Percentiles rank a stretch among this genome's conserved stretches.
Evolutionary conservation across 2,329 filamentous ascomycete genomes (phyloP).

Genomic region (Verticillium alfalfae): DNA sequence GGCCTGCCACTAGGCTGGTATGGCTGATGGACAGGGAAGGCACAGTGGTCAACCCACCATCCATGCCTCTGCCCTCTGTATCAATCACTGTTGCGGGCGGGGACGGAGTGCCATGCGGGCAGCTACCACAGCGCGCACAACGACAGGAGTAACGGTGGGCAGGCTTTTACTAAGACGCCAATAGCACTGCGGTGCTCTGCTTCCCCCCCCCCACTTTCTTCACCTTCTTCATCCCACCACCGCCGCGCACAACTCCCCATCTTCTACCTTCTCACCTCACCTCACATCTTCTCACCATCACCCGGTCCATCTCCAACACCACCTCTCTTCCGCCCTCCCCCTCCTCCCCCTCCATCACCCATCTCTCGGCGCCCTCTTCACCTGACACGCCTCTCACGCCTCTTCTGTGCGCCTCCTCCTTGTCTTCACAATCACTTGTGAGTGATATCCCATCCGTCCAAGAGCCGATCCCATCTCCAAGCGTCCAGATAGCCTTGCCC

Average conservation of each 20-base stretch:
- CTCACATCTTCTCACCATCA: slow-evolving; percentile 13
- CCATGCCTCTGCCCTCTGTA: neutral
- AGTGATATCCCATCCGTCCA: neutral
- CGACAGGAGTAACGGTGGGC: neutral
- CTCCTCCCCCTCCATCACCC: slow-evolving; percentile 13
- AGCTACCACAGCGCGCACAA: neutral
- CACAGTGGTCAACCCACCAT: neutral
- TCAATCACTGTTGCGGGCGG: neutral
- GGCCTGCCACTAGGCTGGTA: neutral
- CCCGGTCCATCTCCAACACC: slow-evolving; percentile 13
- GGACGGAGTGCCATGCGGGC: neutral
- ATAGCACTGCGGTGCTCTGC: slow-evolving; percentile 4
- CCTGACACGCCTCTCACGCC: slow-evolving; percentile 11
- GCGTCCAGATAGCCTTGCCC: slow-evolving; percentile 4
- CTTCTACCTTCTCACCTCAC: slow-evolving; percentile 17
- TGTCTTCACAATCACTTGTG: slow-evolving; percentile 8
- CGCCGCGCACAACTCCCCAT: slow-evolving; percentile 15
- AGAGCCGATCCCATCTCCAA: neutral
- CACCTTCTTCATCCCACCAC: slow-evolving; percentile 13
- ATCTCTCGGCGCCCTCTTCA: slow-evolving; percentile 17
- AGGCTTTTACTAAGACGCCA: neutral
- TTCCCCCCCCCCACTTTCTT: slow-evolving; percentile 19
- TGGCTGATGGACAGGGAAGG: neutral
- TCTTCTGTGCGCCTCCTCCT: slow-evolving; percentile 8
- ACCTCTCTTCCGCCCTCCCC: slow-evolving; percentile 14